phyloP scores from a whole-genome alignment of 169 alveolate species.

The Eimeria maxima region DNA sequence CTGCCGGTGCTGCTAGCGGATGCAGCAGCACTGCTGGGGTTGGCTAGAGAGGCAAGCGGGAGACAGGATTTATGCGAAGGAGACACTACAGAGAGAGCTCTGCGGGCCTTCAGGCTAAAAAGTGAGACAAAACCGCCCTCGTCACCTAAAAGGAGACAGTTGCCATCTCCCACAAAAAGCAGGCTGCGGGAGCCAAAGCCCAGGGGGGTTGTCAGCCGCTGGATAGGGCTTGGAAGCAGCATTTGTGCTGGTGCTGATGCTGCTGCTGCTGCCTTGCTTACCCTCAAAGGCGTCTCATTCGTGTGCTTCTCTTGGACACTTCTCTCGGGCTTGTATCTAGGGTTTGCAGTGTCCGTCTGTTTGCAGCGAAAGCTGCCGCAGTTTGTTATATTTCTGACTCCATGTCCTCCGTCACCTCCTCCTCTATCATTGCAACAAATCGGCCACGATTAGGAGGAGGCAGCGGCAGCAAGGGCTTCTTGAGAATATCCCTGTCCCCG shows the following conservation, averaged over 20 bases:
- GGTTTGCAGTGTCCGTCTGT: too few species aligned
- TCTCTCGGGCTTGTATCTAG: too few species aligned
- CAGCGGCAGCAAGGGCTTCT: conserved; percentile 49
- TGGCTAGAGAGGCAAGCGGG: neutral
- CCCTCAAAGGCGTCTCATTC: neutral
- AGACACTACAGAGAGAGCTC: neutral
- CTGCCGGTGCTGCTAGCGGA: neutral
- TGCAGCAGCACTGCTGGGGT: conserved; percentile 9
- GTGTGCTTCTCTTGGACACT: neutral
- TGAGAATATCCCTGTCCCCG: conserved; percentile 7
- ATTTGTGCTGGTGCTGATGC: conserved; percentile 13
- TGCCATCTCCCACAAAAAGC: conserved; percentile 23
- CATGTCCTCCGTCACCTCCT: conserved; percentile 1
- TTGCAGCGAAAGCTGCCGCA: neutral
- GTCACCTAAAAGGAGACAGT: conserved; percentile 9
- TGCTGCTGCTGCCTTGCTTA: neutral
- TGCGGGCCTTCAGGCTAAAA: neutral
- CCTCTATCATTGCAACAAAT: neutral
- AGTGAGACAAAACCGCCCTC: conserved; percentile 5
- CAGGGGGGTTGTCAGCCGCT: conserved; percentile 44
- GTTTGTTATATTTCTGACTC: neutral
- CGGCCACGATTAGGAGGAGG: neutral
- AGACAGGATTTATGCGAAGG: conserved; percentile 6
- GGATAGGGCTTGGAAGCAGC: neutral
- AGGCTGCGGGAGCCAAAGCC: conserved; percentile 15